Conservation (phyloP, 805 yeast species). For the Wickerhamiella spandovensis region DNA sequence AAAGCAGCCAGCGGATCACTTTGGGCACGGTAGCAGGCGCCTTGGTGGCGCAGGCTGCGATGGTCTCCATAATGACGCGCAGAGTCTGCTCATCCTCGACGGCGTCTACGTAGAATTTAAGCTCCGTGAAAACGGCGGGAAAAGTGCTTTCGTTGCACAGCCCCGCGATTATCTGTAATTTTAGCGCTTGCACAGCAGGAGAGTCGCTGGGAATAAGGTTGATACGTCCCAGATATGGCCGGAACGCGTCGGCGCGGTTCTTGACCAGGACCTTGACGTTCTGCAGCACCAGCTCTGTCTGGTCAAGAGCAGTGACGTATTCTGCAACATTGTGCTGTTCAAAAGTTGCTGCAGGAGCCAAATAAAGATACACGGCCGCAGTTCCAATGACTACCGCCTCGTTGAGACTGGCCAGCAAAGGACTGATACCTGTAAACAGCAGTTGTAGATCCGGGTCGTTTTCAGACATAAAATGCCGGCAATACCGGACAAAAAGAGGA, state of each 20-base stretch:
- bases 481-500: slow-evolving; percentile 54
- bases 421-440: slow-evolving; percentile 36
- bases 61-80: slow-evolving; percentile 4
- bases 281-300: slow-evolving; percentile 33
- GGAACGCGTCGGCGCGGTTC: slow-evolving; percentile 24
- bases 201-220: slow-evolving; percentile 45
- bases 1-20: slow-evolving; percentile 11
- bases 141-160: slow-evolving; percentile 1
- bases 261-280: slow-evolving; percentile 32
- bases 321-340: slow-evolving; percentile 36
- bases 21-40: slow-evolving; percentile 2
- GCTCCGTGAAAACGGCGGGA: neutral
- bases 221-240: slow-evolving; percentile 26
- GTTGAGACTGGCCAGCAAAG: slow-evolving; percentile 38
- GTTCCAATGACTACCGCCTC: slow-evolving; percentile 50
- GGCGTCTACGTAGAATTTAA: slow-evolving; percentile 4
- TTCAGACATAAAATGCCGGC: slow-evolving; percentile 47
- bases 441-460: slow-evolving; percentile 41
- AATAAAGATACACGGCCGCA: slow-evolving; percentile 39
- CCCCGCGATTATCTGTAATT: slow-evolving; percentile 31
- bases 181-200: slow-evolving; percentile 32
- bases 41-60: slow-evolving; percentile 7
- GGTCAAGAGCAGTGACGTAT: slow-evolving; percentile 33
- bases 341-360: slow-evolving; percentile 46
- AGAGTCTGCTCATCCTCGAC: slow-evolving; percentile 1